Evolutionary conservation across 768 basidiomycete species (phyloP).

Genomic region (Cyathus striatus): DNA sequence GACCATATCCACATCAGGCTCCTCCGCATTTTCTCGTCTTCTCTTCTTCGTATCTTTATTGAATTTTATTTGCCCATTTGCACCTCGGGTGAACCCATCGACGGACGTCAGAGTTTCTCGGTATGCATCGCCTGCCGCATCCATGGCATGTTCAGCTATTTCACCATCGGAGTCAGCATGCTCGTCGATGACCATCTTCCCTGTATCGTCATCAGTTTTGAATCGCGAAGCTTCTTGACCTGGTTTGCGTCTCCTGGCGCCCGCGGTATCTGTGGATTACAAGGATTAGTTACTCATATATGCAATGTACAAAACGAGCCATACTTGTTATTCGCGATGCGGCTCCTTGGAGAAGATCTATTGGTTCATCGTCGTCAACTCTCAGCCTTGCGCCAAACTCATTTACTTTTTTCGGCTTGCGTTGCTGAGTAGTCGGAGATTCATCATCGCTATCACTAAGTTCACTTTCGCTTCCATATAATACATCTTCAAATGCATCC

Average conservation of each 20-base stretch:
- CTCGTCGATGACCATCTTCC: constrained; percentile 75
- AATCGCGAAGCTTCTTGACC: constrained; percentile 85
- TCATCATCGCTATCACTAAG: constrained; percentile 69
- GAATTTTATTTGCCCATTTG: constrained; percentile 85
- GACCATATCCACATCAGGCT: constrained; percentile 72
- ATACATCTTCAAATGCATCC: constrained; percentile 93
- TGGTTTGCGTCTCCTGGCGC: constrained; percentile 61
- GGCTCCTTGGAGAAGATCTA: constrained; percentile 87
- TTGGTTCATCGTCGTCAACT: constrained; percentile 87
- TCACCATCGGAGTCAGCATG: constrained; percentile 43
- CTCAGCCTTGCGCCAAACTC: constrained; percentile 60
- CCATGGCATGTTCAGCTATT: constrained; percentile 30
- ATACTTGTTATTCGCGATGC: constrained; percentile 65
- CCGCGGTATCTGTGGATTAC: constrained; percentile 41
- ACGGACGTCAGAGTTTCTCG: constrained; percentile 76
- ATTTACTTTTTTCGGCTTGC: constrained; percentile 26
- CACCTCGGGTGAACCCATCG: constrained; percentile 86
- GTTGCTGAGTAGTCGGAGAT: constrained; percentile 21
- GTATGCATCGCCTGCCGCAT: constrained; percentile 76
- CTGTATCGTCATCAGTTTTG: constrained; percentile 80
- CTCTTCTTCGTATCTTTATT: constrained; percentile 97
- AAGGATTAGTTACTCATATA: too few relatives aligned
- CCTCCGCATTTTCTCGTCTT: constrained; percentile 61
- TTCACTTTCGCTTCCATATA: constrained; percentile 96
- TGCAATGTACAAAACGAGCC: constrained; percentile 17